Evolutionary conservation across 108 stramenopile genomes (phyloP), one percentile per base, ranked within the genome.

Genomic region (Halocafeteria seosinensis): DNA sequence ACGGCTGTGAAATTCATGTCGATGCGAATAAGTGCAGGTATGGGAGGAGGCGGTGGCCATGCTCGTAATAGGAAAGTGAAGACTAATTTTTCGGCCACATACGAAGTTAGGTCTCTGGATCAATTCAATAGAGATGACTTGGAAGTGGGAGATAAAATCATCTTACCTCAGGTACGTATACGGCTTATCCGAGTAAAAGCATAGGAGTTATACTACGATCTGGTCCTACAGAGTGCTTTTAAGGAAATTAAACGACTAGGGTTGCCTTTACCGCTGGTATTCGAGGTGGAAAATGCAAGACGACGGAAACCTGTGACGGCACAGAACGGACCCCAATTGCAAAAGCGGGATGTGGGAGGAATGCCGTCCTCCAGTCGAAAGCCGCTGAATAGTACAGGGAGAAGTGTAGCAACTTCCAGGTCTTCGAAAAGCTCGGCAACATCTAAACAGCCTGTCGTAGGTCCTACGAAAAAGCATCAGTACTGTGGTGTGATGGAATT

Each of bases 401-500:
- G 55, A 13, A 12, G 11, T 58, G 17, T 12, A 25, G 29, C 29
- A 58, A 58, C 13, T 12, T 34, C 23, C 61, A 9, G 34, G 61
- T 9, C 4, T 8, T 24, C 35, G 5, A 61, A 61, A 25, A 8
- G 34, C 36, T 4, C 9, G 35, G 36, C 25, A 4, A 25, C 62
- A 5, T 8, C 31, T 60, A 34, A 63, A 61, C n/a, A 12, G 5
- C 25, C 11, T 24, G 31, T n/a, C 9, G 50, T 21, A 9, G 35
- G 21, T 0, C 57, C 64, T 11, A 0, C 53, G 29, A 13, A 11
- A 21, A 4, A 17, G 0, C 21, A 38, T 32, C 66, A 61, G 37
- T 67, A 26, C 60, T 67, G 66, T 50, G 66, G 66, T 25, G 66
- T 67, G 9, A 34, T 36, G 58, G 66, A 67, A 47, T 67, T 67